phyloP scores from a whole-genome alignment of 306 rosid genomes.

The Carpinus fangiana region DNA sequence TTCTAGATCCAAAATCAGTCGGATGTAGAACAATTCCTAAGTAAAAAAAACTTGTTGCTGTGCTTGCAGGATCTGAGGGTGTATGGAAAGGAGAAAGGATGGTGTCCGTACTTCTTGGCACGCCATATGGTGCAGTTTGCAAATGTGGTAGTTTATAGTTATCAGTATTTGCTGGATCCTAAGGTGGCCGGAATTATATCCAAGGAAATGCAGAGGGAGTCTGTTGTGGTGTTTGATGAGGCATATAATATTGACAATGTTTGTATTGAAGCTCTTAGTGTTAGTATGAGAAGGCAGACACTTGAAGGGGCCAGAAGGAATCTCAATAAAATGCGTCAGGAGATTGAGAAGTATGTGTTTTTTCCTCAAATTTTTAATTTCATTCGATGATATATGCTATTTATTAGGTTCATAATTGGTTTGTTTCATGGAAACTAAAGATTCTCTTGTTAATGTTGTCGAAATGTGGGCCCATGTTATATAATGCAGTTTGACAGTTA shows the following conservation, averaged over 20 bases:
- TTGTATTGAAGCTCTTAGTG: constrained; percentile 96
- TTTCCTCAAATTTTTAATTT: constrained; percentile 17
- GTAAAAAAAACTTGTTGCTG: neutral
- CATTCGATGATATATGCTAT: neutral
- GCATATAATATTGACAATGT: constrained; percentile 95
- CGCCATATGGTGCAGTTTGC: constrained; percentile 94
- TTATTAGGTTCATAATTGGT: neutral
- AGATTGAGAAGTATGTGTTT: constrained; percentile 74
- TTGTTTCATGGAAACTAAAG: neutral
- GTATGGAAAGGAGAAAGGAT: constrained; percentile 79
- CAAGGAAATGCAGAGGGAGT: constrained; percentile 94
- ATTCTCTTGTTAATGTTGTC: neutral
- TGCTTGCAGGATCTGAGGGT: constrained; percentile 68
- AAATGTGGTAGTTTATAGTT: constrained; percentile 89
- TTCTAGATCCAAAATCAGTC: neutral
- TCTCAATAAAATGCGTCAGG: constrained; percentile 79
- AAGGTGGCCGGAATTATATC: constrained; percentile 90
- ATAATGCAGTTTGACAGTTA: neutral
- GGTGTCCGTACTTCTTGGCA: constrained; percentile 96
- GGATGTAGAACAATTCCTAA: neutral
- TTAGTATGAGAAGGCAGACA: constrained; percentile 95
- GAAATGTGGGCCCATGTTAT: neutral
- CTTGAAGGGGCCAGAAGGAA: constrained; percentile 94
- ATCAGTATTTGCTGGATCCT: constrained; percentile 95
- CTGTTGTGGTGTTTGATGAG: constrained; percentile 95